Conservation (phyloP, 2,329 filamentous ascomycete species). For the Sclerotinia minor region DNA sequence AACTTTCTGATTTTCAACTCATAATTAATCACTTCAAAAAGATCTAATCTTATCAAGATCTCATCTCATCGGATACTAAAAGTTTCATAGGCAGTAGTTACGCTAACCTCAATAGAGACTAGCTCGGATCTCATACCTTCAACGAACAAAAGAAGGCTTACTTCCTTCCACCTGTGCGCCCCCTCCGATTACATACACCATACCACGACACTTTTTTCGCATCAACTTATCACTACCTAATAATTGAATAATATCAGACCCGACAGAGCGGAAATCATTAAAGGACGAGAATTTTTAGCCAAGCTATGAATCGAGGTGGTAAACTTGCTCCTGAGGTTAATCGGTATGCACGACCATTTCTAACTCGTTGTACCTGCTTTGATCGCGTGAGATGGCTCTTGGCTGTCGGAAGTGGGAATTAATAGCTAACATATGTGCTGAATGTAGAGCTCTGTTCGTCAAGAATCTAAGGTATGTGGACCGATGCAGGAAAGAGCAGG, state of each 20-base stretch:
- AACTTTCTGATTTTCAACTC: neutral
- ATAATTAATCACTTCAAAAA: neutral
- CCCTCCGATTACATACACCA: slow-evolving; percentile 21
- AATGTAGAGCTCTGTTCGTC: slow-evolving; percentile 93
- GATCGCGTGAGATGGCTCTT: slow-evolving; percentile 19
- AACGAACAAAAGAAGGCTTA: slow-evolving; percentile 25
- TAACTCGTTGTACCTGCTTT: slow-evolving; percentile 11
- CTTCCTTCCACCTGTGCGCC: slow-evolving; percentile 21
- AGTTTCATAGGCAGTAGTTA: neutral
- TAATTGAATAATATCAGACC: slow-evolving; percentile 27
- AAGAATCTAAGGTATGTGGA: slow-evolving; percentile 90
- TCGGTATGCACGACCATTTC: slow-evolving; percentile 61
- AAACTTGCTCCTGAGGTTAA: slow-evolving; percentile 99
- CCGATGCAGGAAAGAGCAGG: slow-evolving; percentile 8
- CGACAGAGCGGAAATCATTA: slow-evolving; percentile 22
- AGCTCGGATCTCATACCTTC: slow-evolving; percentile 16
- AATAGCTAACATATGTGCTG: slow-evolving; percentile 36
- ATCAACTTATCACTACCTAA: slow-evolving; percentile 18
- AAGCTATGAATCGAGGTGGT: slow-evolving; percentile 92
- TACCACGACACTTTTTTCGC: slow-evolving; percentile 23
- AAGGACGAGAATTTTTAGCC: slow-evolving; percentile 40
- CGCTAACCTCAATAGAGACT: slow-evolving; percentile 6
- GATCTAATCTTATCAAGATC: slow-evolving; percentile 24
- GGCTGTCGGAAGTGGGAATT: slow-evolving; percentile 6
- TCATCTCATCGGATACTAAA: slow-evolving; percentile 10